Evolutionary conservation across 179 eudicot genomes (phyloP).

Genomic region (Sideroxylon spinosum): DNA sequence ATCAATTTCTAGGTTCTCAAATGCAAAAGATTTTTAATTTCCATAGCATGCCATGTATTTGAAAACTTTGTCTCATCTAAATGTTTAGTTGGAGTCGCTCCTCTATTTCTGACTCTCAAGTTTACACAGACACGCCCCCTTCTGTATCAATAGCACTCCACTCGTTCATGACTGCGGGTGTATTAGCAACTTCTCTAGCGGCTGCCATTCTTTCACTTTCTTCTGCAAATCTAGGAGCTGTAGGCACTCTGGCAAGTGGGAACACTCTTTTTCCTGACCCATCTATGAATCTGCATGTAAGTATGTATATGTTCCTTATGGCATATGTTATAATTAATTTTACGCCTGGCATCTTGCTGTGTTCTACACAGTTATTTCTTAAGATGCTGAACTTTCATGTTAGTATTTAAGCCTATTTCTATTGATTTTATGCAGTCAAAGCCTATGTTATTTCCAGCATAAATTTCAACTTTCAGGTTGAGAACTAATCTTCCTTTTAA

Average conservation of each 20-base stretch:
- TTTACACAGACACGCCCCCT: slow-evolving; percentile 17
- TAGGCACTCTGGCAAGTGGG: slow-evolving; percentile 5
- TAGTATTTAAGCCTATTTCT: not conserved
- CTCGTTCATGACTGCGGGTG: slow-evolving; percentile 20
- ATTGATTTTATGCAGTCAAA: not conserved
- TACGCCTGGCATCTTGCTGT: too few relatives aligned
- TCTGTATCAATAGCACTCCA: slow-evolving; percentile 17
- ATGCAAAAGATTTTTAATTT: not conserved
- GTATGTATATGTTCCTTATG: not conserved
- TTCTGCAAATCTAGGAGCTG: slow-evolving; percentile 20
- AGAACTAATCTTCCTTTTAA: not conserved
- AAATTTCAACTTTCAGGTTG: not conserved
- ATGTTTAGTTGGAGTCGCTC: not conserved
- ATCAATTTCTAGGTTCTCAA: not conserved
- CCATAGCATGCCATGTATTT: not conserved
- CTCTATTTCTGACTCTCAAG: not conserved
- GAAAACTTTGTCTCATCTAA: not conserved
- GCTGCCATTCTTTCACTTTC: slow-evolving; percentile 18
- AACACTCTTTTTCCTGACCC: slow-evolving; percentile 7
- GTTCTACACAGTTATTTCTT: not conserved
- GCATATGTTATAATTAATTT: not conserved
- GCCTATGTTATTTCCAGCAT: not conserved
- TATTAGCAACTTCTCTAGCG: slow-evolving; percentile 22
- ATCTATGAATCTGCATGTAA: slow-evolving; percentile 22
- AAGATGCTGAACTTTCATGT: not conserved